Evolutionary conservation across 176 grass and related monocot genomes (phyloP), one percentile per base, ranked within the genome.

Genomic region (Neostapfia colusana): DNA sequence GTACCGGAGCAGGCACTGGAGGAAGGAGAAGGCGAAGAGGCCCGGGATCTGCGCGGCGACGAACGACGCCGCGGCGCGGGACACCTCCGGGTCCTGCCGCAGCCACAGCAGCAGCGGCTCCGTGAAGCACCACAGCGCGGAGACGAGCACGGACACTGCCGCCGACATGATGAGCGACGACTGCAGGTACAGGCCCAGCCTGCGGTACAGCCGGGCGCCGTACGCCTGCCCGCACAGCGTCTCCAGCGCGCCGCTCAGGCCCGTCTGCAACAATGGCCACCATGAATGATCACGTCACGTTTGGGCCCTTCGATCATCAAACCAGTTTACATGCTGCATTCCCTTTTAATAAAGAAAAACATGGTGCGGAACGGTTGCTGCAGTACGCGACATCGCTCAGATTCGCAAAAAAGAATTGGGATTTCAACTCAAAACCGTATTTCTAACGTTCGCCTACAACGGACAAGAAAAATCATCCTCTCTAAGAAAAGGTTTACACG

Each of bases 161-260:
- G 79, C 36, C 1, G 82, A 76, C 64, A 89, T 94, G 57, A 92
- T 40, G 0, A 94, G 65, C 26, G 95, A 92, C 21, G 91, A 88
- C 71, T 98, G 95, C 9, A 98, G 82, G 84, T 94, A 92, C 3
- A 94, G 67, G n/a, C 95, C 91, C 12, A 94, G 53, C 91, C 87
- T 90, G 10, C 80, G 71, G 72, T 94, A 90, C 24, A 84, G 42
- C 50, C 78, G 85, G 11, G 89, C 91, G 20, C 95, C 95, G 48
- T 84, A 92, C 15, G 79, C 89, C 78, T 98, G 91, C 1, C 95
- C 95, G 55, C 95, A 98, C 43, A 98, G 84, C 31, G 95, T 98
- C 77, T 98, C 95, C 63, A 98, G 87, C 7, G 91, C 69, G 31
- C 95, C 95, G 65, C 87, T 94, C 65, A 94, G 73, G 13, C 95